These are phyloP conservation scores for Maudiozyma saulgeensis DNA, from an alignment of 805 yeast species.

Conservation along the genomic window DNA sequence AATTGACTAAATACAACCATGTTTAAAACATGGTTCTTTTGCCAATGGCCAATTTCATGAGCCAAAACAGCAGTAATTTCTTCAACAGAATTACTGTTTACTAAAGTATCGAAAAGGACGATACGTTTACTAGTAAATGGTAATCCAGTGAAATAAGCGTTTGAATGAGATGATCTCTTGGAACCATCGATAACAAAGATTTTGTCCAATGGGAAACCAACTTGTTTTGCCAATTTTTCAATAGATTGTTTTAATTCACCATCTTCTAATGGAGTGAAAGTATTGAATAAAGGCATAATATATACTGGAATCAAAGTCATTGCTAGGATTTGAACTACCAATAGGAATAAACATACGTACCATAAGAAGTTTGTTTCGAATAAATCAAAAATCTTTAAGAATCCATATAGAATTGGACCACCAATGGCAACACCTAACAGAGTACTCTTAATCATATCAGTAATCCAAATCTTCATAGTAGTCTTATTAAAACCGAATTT, in stretches of 20 bases:
- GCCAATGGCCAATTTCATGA: slow-evolving; percentile 99
- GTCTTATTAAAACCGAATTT: slow-evolving; percentile 87
- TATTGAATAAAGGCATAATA: slow-evolving; percentile 89
- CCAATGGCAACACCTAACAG: slow-evolving; percentile 50
- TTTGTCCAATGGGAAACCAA: slow-evolving; percentile 78
- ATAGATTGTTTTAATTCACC: slow-evolving; percentile 80
- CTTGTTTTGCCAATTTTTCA: slow-evolving; percentile 64
- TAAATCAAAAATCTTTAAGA: slow-evolving; percentile 70
- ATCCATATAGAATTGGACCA: slow-evolving; percentile 61
- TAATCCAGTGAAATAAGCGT: slow-evolving; percentile 91
- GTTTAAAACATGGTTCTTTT: slow-evolving; percentile 75
- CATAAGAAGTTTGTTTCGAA: slow-evolving; percentile 76
- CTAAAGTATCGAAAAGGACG: slow-evolving; percentile 85
- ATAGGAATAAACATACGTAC: slow-evolving; percentile 65
- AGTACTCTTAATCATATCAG: slow-evolving; percentile 59
- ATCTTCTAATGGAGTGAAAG: slow-evolving; percentile 77
- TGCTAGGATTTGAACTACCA: slow-evolving; percentile 60
- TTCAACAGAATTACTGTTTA: slow-evolving; percentile 61
- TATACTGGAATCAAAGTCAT: slow-evolving; percentile 74
- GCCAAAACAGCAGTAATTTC: slow-evolving; percentile 93
- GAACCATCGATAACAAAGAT: slow-evolving; percentile 94
- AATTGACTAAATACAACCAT: slow-evolving; percentile 56
- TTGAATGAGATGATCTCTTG: slow-evolving; percentile 89
- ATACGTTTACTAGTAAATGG: slow-evolving; percentile 92
- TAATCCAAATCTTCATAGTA: slow-evolving; percentile 60